phyloP scores from a whole-genome alignment of 2,329 filamentous ascomycete genomes.

The Laburnicola sp. region DNA sequence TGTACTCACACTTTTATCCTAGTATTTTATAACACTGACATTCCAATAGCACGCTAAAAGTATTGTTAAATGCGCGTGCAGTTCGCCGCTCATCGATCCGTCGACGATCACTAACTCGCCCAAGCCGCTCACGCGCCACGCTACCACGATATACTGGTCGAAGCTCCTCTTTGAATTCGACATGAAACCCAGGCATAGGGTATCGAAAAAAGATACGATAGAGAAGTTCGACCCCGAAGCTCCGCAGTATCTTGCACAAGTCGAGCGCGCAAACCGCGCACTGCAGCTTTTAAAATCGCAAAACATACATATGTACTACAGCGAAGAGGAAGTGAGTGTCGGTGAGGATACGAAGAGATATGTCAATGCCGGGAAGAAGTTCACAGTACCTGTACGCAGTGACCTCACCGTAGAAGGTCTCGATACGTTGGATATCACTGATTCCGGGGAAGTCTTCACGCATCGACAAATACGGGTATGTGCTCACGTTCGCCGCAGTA shows the following conservation, averaged over 20 bases:
- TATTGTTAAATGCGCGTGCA: background rate
- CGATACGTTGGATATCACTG: constrained; percentile 30
- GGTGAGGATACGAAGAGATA: background rate
- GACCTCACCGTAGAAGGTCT: constrained; percentile 17
- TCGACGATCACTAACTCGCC: background rate
- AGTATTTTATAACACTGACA: background rate
- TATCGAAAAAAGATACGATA: background rate
- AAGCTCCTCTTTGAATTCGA: background rate
- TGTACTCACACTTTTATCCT: too few species aligned
- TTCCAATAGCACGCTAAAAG: too few species aligned
- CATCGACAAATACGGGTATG: too few species aligned
- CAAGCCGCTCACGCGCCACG: background rate
- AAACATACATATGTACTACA: constrained; percentile 8
- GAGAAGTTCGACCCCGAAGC: background rate
- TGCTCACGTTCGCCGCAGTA: too few species aligned
- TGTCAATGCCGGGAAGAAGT: background rate
- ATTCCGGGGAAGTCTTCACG: too few species aligned
- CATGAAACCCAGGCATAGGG: too few species aligned
- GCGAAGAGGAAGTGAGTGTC: background rate
- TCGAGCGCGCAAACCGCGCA: constrained; percentile 9
- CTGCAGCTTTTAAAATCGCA: constrained; percentile 5
- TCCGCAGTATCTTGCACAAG: background rate
- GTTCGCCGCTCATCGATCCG: background rate
- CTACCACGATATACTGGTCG: background rate
- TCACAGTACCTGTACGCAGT: constrained; percentile 9